Evolutionary conservation across 2,329 filamentous ascomycete species (phyloP).

Genomic region (Sphaerulina vaccinii): DNA sequence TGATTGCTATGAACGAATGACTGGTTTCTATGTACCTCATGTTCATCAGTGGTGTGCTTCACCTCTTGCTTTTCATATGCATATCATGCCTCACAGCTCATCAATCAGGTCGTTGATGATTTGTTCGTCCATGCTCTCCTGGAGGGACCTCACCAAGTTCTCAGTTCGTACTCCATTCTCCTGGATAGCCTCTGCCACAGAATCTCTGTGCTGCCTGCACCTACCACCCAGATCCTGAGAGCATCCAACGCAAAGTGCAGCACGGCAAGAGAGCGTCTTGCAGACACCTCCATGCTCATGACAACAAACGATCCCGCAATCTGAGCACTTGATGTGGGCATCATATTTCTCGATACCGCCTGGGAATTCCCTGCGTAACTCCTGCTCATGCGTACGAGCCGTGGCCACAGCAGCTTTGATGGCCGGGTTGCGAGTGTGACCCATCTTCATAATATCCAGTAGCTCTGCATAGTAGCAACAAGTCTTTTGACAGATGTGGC

Average conservation of each 20-base stretch:
- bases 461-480: conserved; percentile 17
- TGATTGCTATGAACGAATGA: neutral
- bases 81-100: neutral
- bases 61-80: neutral
- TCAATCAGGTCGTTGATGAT: neutral
- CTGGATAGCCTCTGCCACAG: neutral
- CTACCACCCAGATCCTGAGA: conserved; percentile 1
- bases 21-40: neutral
- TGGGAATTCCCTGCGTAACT: conserved; percentile 1
- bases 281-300: conserved; percentile 16
- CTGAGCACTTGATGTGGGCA: conserved; percentile 15
- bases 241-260: conserved; percentile 11
- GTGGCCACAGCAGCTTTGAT: conserved; percentile 1
- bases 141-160: neutral
- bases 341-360: conserved; percentile 16
- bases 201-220: conserved; percentile 3
- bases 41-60: neutral
- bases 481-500: conserved; percentile 12
- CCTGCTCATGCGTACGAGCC: conserved; percentile 3
- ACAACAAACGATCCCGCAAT: conserved; percentile 12
- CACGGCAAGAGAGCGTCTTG: conserved; percentile 12
- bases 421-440: conserved; percentile 4
- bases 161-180: neutral
- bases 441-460: neutral
- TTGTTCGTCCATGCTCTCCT: neutral